phyloP scores from a whole-genome alignment of 345 rosid species.

The Syzygium aromaticum region DNA sequence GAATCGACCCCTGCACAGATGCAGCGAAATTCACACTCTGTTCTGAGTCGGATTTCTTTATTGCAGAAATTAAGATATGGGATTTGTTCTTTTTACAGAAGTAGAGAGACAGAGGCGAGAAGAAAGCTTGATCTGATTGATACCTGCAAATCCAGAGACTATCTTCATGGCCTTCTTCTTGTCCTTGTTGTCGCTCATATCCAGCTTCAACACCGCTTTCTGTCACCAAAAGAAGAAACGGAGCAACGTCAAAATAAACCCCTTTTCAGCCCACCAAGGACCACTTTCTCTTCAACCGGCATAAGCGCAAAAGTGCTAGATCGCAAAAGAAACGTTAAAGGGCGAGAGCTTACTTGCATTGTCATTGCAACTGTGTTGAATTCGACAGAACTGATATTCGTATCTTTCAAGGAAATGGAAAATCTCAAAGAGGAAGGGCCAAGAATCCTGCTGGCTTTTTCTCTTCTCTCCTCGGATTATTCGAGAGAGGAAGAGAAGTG shows the following conservation, averaged over 20 bases:
- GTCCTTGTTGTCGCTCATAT: slow-evolving; percentile 8
- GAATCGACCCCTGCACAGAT: slow-evolving; percentile 6
- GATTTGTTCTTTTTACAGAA: background rate
- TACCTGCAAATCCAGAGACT: slow-evolving; percentile 24
- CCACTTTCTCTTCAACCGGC: background rate
- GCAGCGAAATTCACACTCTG: background rate
- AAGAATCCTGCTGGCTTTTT: background rate
- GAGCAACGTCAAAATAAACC: background rate
- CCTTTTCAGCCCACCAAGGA: background rate
- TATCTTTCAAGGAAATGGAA: background rate
- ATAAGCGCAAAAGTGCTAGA: background rate
- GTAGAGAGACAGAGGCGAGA: background rate
- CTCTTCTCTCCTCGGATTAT: background rate
- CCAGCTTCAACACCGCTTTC: slow-evolving; percentile 27
- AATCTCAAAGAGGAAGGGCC: background rate
- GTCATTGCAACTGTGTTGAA: background rate
- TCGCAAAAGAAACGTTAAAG: background rate
- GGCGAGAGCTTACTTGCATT: background rate
- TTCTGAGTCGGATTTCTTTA: background rate
- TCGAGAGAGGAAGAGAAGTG: background rate
- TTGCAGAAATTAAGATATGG: background rate
- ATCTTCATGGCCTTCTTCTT: slow-evolving; percentile 26
- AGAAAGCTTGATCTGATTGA: background rate
- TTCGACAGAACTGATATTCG: background rate
- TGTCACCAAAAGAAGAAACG: slow-evolving; percentile 1